These are phyloP conservation scores for Protomyces lactucae-debilis DNA, from an alignment of 1,139 yeast species.

Conservation along the genomic window DNA sequence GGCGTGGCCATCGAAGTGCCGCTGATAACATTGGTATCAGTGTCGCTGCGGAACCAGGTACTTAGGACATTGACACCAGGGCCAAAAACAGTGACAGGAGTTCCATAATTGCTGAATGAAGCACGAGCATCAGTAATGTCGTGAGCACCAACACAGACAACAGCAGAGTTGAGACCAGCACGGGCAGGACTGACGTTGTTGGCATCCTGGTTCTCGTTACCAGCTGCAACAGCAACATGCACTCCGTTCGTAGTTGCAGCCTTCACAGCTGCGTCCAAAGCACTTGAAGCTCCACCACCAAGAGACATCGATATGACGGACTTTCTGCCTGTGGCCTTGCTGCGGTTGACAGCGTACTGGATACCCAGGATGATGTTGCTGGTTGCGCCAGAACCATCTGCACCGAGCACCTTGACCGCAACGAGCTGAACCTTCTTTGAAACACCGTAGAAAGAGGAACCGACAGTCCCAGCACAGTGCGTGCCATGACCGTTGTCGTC, in stretches of 20 bases:
- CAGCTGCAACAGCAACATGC: conserved; percentile 63
- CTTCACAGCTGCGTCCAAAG: conserved; percentile 52
- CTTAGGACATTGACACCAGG: conserved; percentile 54
- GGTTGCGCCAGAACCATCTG: conserved; percentile 49
- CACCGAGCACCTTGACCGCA: conserved; percentile 53
- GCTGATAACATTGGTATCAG: conserved; percentile 81
- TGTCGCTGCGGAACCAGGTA: conserved; percentile 72
- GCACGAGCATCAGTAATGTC: conserved; percentile 49
- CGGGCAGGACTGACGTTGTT: conserved; percentile 64
- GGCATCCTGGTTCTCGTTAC: conserved; percentile 60
- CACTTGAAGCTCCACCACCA: conserved; percentile 55
- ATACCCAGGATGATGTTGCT: conserved; percentile 49
- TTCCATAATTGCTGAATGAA: conserved; percentile 59
- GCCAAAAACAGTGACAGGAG: conserved; percentile 60
- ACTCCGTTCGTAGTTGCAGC: conserved; percentile 57
- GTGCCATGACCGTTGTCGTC: conserved; percentile 93
- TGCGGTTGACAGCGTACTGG: conserved; percentile 41
- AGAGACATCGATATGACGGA: conserved; percentile 58
- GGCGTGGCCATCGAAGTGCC: conserved; percentile 99
- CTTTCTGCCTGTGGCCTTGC: conserved; percentile 39
- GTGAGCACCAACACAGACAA: conserved; percentile 61
- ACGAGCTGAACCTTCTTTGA: conserved; percentile 59
- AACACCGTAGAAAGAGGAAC: conserved; percentile 56
- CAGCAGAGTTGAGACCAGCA: conserved; percentile 64
- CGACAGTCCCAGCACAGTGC: conserved; percentile 57